phyloP scores from a whole-genome alignment of 2,329 filamentous ascomycete species.

The Hawksworthiomyces lignivorus region DNA sequence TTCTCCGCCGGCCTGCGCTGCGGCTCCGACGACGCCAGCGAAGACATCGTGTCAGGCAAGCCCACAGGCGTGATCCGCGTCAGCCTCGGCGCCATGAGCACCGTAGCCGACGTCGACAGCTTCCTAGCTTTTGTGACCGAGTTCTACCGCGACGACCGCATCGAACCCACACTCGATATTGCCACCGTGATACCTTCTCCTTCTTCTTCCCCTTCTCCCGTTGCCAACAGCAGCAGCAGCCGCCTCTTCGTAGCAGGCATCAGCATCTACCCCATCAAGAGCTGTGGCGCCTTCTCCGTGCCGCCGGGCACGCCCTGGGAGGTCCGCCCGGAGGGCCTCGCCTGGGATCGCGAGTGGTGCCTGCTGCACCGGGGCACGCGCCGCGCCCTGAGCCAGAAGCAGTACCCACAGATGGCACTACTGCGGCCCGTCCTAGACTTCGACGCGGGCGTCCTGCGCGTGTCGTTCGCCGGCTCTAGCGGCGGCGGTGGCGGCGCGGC shows the following conservation, averaged over 20 bases:
- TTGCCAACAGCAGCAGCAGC: neutral
- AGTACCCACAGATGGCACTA: conserved; percentile 79
- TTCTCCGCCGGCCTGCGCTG: conserved; percentile 81
- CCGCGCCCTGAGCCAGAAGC: conserved; percentile 79
- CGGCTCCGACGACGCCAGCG: conserved; percentile 66
- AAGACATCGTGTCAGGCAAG: conserved; percentile 74
- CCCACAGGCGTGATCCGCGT: conserved; percentile 80
- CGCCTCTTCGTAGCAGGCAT: conserved; percentile 33
- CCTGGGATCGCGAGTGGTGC: conserved; percentile 97
- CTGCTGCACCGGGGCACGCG: conserved; percentile 81
- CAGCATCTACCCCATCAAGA: conserved; percentile 87
- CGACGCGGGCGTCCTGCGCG: conserved; percentile 52
- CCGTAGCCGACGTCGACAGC: conserved; percentile 59
- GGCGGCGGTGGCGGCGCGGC: conserved; percentile 16
- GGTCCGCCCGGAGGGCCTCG: conserved; percentile 71
- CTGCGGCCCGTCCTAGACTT: conserved; percentile 71
- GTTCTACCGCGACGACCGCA: conserved; percentile 48
- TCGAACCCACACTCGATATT: too few species aligned
- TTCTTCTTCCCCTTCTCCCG: neutral
- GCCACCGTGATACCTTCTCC: neutral
- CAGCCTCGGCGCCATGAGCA: conserved; percentile 89
- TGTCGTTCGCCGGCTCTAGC: conserved; percentile 41
- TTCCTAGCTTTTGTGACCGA: conserved; percentile 67
- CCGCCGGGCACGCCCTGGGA: conserved; percentile 62
- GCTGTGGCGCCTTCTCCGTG: conserved; percentile 72